These are phyloP conservation scores for Tylopilus sp. DNA, from an alignment of 768 basidiomycete species.

Conservation along the genomic window DNA sequence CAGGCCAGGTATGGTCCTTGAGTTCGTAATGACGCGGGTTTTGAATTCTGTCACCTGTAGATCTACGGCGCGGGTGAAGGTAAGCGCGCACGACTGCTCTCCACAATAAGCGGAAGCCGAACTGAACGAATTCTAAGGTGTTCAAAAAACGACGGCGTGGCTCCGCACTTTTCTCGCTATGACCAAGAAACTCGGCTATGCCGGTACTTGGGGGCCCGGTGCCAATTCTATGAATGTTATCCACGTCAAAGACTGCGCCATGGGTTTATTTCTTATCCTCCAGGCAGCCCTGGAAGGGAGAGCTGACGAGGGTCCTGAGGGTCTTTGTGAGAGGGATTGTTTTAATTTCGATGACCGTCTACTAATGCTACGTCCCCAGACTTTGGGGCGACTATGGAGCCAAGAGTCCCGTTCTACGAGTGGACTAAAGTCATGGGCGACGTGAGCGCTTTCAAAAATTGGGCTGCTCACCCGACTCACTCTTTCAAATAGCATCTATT, in stretches of 20 bases:
- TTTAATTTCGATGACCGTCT: too few relatives aligned
- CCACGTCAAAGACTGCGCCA: conserved; percentile 41
- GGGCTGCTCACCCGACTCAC: background rate
- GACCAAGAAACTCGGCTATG: conserved; percentile 31
- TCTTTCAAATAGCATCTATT: conserved; percentile 28
- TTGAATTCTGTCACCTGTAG: conserved; percentile 14
- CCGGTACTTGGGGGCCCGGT: conserved; percentile 44
- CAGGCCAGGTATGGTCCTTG: conserved; percentile 26
- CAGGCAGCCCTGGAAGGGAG: conserved; percentile 39
- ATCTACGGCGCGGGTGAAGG: conserved; percentile 44
- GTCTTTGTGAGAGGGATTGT: conserved; percentile 33
- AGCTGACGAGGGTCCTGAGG: conserved; percentile 41
- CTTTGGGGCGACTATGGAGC: conserved; percentile 32
- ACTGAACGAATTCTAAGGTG: conserved; percentile 16
- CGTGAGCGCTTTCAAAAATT: conserved; percentile 20
- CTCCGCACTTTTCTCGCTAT: conserved; percentile 37
- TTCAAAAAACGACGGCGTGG: conserved; percentile 37
- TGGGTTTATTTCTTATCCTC: conserved; percentile 34
- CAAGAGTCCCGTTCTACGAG: conserved; percentile 28
- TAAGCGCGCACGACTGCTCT: conserved; percentile 2
- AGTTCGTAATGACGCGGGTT: background rate
- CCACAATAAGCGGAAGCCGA: background rate
- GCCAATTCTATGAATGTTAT: conserved; percentile 36
- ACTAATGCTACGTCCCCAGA: conserved; percentile 26
- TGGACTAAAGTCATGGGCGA: conserved; percentile 37